Conservation (phyloP, 1,284 basidiomycete species). For the Ganoderma resinaceum region DNA sequence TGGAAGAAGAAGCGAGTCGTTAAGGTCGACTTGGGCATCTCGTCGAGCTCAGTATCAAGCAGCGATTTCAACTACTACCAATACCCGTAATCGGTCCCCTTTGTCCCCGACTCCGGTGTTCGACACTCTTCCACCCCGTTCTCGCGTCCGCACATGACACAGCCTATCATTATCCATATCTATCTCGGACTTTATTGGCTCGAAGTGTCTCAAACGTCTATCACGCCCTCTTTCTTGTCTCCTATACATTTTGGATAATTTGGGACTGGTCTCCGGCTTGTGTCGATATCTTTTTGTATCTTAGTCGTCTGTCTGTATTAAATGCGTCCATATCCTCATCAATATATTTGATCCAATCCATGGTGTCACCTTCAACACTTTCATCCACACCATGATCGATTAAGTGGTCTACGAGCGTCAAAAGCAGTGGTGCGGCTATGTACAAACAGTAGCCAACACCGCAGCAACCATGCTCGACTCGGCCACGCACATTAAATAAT, state of each 20-base stretch:
- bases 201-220: background rate
- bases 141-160: background rate
- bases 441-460: too few relatives aligned
- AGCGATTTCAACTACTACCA: background rate
- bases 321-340: background rate
- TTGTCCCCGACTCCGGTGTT: background rate
- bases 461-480: too few relatives aligned
- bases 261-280: background rate
- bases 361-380: too few relatives aligned
- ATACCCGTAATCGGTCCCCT: background rate
- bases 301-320: background rate
- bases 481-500: too few relatives aligned
- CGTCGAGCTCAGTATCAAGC: background rate
- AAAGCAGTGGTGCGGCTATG: too few relatives aligned
- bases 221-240: background rate
- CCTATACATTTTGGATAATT: background rate
- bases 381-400: too few relatives aligned
- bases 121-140: background rate
- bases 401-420: too few relatives aligned
- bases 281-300: background rate
- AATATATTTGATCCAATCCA: background rate
- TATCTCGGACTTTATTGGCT: background rate
- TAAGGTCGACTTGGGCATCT: constrained; percentile 2
- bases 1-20: background rate
- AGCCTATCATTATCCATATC: background rate